Base-by-base conservation (phyloP, 1,284 basidiomycete genomes). In the Malassezia arunalokei region DNA sequence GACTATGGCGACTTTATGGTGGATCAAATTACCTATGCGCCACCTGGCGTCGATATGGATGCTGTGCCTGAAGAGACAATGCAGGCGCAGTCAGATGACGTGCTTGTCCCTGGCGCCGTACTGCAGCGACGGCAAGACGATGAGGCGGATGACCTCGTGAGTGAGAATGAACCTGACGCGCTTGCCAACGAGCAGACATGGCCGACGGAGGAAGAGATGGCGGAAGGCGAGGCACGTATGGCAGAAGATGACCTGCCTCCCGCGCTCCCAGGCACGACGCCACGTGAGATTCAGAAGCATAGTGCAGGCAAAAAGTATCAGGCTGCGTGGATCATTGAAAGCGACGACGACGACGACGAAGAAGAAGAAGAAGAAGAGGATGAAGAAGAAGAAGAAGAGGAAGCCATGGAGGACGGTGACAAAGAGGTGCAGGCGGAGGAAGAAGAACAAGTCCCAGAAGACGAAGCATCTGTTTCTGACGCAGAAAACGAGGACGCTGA, bases 131-230 rank as follows among this genome's bases (percentile, higher is more conserved):
- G 68, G 17, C 60, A 71, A 8, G 73, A 78, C 0, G 82, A 83
- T 6, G 77, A 81, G 1, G 87, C 86, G 1, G 92, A 98, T 72
- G 92, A 91, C 5, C 77, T 96, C 29, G 80, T 87, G 2, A 87
- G 86, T 0, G 84, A 81, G 55, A 95, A 96, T 68, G 82, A 84
- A 30, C 86, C 86, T 0, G 89, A 96, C 64, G 82, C 87, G 55
- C 79, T 95, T 75, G 82, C 79, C 12, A 92, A 92, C 68, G 92
- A 98, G 69, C 92, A 98, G 75, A 98, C 92, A 0, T 96, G 92
- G 91, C 92, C 92, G 0, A 95, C 90, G 0, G 90, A 96, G 71
- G 92, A 96, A 63, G 92, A 96, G 73, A 87, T 98, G 83, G 56
- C 60, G 77, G 39, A 49, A 29, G 60, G 42, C 6, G 51, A 53